Conservation (phyloP, 2,329 filamentous ascomycete genomes). For the Lecanicillium sp. region DNA sequence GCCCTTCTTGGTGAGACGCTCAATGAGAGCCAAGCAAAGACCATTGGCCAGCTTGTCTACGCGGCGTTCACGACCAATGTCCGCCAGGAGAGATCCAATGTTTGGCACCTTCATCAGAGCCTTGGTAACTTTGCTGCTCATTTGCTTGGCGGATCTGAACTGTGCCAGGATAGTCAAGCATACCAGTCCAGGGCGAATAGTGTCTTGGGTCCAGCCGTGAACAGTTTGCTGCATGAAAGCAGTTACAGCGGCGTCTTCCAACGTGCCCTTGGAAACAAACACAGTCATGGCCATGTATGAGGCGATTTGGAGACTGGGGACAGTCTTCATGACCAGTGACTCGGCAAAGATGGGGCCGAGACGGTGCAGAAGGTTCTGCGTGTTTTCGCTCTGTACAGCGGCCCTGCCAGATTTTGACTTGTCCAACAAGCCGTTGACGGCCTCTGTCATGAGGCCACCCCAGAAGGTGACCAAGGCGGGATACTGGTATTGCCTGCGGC, state of each 20-base stretch:
- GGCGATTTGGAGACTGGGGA: conserved; percentile 72
- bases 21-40: conserved; percentile 58
- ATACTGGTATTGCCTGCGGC: conserved; percentile 65
- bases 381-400: conserved; percentile 69
- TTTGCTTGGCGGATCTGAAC: conserved; percentile 60
- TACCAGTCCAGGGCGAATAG: conserved; percentile 63
- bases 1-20: conserved; percentile 52
- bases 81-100: conserved; percentile 50
- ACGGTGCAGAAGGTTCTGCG: conserved; percentile 66
- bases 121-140: conserved; percentile 64
- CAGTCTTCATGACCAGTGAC: conserved; percentile 66
- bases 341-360: conserved; percentile 65
- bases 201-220: conserved; percentile 67
- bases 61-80: conserved; percentile 56
- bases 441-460: conserved; percentile 81
- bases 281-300: conserved; percentile 89
- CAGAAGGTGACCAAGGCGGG: conserved; percentile 80
- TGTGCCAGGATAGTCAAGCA: conserved; percentile 78
- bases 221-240: conserved; percentile 86
- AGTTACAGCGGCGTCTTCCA: conserved; percentile 74
- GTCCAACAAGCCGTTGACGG: conserved; percentile 76
- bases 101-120: conserved; percentile 57
- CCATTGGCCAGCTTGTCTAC: conserved; percentile 67
- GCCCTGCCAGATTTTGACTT: conserved; percentile 66
- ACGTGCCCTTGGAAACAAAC: conserved; percentile 71